Conservation (phyloP, 1,284 basidiomycete genomes). For the Leccinum colubrinum region DNA sequence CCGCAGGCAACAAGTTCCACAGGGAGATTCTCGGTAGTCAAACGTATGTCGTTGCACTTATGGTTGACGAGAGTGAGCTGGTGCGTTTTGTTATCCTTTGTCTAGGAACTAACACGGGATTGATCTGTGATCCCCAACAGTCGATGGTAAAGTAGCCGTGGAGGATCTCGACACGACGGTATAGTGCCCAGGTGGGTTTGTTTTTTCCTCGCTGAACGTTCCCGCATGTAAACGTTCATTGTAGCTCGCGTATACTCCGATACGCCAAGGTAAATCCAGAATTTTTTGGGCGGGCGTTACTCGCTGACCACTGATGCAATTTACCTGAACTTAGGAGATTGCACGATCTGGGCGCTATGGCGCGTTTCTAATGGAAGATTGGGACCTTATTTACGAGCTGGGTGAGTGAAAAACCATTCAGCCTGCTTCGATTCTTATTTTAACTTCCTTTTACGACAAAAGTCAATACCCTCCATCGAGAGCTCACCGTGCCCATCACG, state of each 20-base stretch:
- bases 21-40: conserved; percentile 53
- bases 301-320: conserved; percentile 49
- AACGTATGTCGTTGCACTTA: conserved; percentile 90
- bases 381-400: conserved; percentile 80
- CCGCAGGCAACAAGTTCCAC: conserved; percentile 52
- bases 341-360: conserved; percentile 88
- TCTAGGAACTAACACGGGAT: background rate
- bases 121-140: background rate
- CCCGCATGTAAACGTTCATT: background rate
- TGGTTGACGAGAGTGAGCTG: conserved; percentile 97
- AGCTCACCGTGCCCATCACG: conserved; percentile 88
- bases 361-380: conserved; percentile 91
- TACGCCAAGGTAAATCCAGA: conserved; percentile 73
- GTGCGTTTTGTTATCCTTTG: conserved; percentile 45
- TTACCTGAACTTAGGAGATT: conserved; percentile 96
- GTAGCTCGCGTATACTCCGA: conserved; percentile 90
- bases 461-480: conserved; percentile 85
- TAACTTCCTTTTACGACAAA: background rate
- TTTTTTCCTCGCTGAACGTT: background rate
- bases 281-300: background rate
- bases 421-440: background rate
- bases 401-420: conserved; percentile 53
- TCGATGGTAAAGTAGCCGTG: conserved; percentile 61
- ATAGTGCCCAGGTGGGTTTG: conserved; percentile 69
- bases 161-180: conserved; percentile 85